Evolutionary conservation across 768 basidiomycete species (phyloP).

Genomic region (Suillus paluster): DNA sequence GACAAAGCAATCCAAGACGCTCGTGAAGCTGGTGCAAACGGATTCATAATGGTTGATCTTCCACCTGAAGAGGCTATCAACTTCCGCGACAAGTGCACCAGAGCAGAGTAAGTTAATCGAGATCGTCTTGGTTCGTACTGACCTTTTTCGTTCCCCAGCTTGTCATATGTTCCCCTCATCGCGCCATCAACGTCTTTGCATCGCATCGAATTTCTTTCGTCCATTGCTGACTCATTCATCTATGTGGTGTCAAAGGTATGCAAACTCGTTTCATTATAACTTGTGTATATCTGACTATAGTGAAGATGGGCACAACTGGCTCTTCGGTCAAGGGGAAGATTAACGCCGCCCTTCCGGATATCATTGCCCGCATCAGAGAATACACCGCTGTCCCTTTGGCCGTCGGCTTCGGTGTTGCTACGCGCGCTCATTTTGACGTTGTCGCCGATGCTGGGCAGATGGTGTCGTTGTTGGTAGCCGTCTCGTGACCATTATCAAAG

Average conservation of each 20-base stretch:
- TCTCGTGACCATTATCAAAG: constrained; percentile 80
- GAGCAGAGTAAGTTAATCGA: constrained; percentile 63
- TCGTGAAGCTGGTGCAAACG: constrained; percentile 88
- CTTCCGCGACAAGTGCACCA: constrained; percentile 88
- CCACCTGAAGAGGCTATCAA: constrained; percentile 95
- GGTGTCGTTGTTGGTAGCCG: constrained; percentile 94
- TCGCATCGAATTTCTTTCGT: constrained; percentile 88
- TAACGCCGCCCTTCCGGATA: constrained; percentile 78
- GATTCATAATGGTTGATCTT: constrained; percentile 96
- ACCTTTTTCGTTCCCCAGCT: constrained; percentile 45
- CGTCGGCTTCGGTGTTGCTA: constrained; percentile 96
- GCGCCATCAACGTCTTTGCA: constrained; percentile 90
- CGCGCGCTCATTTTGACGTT: constrained; percentile 83
- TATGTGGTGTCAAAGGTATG: constrained; percentile 96
- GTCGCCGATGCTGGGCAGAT: constrained; percentile 89
- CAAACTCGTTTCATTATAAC: not conserved
- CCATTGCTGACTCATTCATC: constrained; percentile 96
- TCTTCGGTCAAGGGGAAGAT: constrained; percentile 76
- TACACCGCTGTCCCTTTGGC: constrained; percentile 84
- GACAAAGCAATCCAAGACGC: constrained; percentile 93
- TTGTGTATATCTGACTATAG: constrained; percentile 11
- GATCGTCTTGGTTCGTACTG: not conserved
- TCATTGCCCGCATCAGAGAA: constrained; percentile 82
- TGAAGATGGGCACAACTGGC: constrained; percentile 97
- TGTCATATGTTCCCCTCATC: constrained; percentile 94